These are phyloP conservation scores for Penicillium paradoxum DNA, from an alignment of 495 filamentous ascomycete genomes.

Conservation along the genomic window DNA sequence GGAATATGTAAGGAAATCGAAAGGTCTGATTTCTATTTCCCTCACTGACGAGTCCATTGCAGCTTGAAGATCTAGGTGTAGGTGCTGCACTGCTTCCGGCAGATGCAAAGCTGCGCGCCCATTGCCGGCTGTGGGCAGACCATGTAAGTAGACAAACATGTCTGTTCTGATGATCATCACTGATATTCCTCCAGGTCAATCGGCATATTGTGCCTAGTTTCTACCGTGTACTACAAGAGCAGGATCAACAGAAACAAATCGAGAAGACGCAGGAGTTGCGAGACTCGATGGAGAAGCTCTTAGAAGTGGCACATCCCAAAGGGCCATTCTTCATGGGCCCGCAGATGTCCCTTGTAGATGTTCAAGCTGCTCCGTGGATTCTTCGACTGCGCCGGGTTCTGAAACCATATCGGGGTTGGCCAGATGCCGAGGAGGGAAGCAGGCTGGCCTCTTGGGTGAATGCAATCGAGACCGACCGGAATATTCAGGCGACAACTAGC, in stretches of 20 bases:
- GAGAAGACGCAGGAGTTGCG: slow-evolving; percentile 60
- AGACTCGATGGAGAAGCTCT: slow-evolving; percentile 64
- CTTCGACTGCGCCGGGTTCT: slow-evolving; percentile 70
- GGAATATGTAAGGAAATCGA: slow-evolving; percentile 66
- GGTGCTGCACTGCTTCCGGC: slow-evolving; percentile 56
- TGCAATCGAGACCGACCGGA: slow-evolving; percentile 72
- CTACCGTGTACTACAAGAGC: slow-evolving; percentile 70
- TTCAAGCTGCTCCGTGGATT: slow-evolving; percentile 86
- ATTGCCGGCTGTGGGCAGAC: slow-evolving; percentile 81
- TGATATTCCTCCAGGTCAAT: slow-evolving; percentile 59
- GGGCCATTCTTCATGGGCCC: slow-evolving; percentile 83
- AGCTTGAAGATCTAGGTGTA: slow-evolving; percentile 73
- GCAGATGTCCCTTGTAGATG: slow-evolving; percentile 71
- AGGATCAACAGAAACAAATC: slow-evolving; percentile 60
- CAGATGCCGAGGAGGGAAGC: slow-evolving; percentile 61
- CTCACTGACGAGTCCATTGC: slow-evolving; percentile 7
- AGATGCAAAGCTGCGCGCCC: slow-evolving; percentile 65
- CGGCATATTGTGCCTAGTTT: slow-evolving; percentile 77
- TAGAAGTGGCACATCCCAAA: slow-evolving; percentile 60
- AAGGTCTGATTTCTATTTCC: background rate
- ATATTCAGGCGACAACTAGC: slow-evolving; percentile 75
- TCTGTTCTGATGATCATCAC: background rate
- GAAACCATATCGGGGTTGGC: slow-evolving; percentile 76
- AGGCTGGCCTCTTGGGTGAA: slow-evolving; percentile 74
- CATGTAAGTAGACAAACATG: slow-evolving; percentile 53